Percentiles rank a stretch among this genome's conserved stretches.
Conservation (phyloP, 306 rosid species). For the Senna tora region DNA sequence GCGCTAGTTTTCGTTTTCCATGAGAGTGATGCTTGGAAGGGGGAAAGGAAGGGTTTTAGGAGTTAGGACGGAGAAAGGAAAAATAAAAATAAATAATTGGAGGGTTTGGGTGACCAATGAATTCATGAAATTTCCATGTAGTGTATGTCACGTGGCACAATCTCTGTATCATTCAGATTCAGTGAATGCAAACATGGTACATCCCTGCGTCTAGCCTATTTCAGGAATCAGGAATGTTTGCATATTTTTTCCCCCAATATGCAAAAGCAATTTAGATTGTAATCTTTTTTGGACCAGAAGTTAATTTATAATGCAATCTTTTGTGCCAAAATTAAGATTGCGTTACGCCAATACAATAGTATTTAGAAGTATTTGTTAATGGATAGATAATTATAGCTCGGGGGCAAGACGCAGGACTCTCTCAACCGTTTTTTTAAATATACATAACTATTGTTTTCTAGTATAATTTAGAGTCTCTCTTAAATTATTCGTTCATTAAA, state of each 20-base stretch:
- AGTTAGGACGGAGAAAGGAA: background rate
- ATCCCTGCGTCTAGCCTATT: background rate
- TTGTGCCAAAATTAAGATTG: background rate
- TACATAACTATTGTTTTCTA: no score
- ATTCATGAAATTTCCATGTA: constrained; percentile 30
- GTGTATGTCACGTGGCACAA: constrained; percentile 34
- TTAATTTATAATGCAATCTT: background rate
- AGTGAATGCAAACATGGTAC: background rate
- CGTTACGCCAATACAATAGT: no score
- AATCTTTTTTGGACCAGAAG: no score
- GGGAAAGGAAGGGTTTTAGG: constrained; percentile 33
- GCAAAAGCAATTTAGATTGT: background rate
- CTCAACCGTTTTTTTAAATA: no score
- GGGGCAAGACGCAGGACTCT: no score
- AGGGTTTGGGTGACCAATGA: constrained; percentile 19
- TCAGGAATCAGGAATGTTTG: background rate
- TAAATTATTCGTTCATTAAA: no score
- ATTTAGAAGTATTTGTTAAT: no score
- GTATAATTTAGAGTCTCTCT: no score
- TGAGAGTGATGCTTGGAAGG: background rate
- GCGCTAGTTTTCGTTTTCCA: background rate
- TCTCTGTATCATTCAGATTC: background rate
- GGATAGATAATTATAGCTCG: no score
- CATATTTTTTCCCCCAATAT: no score
- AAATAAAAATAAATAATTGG: background rate